These are phyloP conservation scores for Dioszegia crocea DNA, from an alignment of 768 basidiomycete genomes.

Conservation along the genomic window DNA sequence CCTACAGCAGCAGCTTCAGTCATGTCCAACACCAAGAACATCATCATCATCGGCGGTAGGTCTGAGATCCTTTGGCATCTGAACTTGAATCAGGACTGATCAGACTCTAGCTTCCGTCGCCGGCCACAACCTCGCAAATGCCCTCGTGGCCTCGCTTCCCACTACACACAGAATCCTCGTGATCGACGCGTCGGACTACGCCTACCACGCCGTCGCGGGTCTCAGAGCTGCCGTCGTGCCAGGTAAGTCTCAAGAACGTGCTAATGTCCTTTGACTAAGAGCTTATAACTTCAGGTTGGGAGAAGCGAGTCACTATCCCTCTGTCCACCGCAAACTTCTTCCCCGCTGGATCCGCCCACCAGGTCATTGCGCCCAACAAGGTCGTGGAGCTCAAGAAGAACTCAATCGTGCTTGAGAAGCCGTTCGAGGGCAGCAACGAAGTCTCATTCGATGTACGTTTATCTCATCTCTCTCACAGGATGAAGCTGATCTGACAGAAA, in stretches of 20 bases:
- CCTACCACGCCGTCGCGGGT: constrained; percentile 36
- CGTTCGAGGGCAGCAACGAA: constrained; percentile 40
- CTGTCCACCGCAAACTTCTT: constrained; percentile 36
- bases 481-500: constrained; percentile 20
- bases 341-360: constrained; percentile 25
- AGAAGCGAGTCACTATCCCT: constrained; percentile 32
- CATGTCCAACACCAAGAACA: constrained; percentile 39
- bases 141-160: constrained; percentile 27
- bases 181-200: constrained; percentile 33
- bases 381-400: constrained; percentile 36
- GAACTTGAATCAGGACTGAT: too few relatives aligned
- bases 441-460: constrained; percentile 44
- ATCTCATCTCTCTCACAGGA: not conserved
- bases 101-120: constrained; percentile 30
- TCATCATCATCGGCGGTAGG: constrained; percentile 46
- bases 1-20: not conserved
- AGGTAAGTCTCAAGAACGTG: constrained; percentile 25
- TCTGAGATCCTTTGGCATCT: not conserved
- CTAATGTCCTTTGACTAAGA: not conserved
- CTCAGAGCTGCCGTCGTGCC: constrained; percentile 43
- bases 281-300: constrained; percentile 34
- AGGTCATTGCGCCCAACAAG: constrained; percentile 38
- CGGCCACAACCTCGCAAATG: constrained; percentile 32
- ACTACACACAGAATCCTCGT: constrained; percentile 39
- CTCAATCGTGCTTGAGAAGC: constrained; percentile 40